Percentiles rank a stretch among this genome's conserved stretches.
phyloP scores from a whole-genome alignment of 1,284 basidiomycete genomes.

The Hymenochaete sp. region DNA sequence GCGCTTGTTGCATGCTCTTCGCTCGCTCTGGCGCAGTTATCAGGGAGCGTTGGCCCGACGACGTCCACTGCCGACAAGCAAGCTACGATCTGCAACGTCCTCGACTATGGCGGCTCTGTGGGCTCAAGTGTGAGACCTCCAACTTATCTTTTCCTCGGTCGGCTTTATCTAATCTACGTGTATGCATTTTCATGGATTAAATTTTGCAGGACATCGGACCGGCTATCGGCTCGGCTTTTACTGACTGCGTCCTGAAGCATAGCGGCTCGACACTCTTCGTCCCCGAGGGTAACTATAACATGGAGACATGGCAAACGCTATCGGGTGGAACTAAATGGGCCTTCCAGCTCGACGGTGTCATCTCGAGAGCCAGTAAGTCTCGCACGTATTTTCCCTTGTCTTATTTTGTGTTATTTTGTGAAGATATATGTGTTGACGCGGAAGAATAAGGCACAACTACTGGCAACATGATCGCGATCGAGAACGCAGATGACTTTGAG shows the following conservation, averaged over 20 bases:
- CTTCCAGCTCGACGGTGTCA: slow-evolving; percentile 24
- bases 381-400: neutral
- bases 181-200: neutral
- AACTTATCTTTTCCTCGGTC: neutral
- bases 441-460: slow-evolving; percentile 23
- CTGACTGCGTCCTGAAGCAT: slow-evolving; percentile 21
- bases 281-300: slow-evolving; percentile 21
- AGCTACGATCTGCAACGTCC: slow-evolving; percentile 27
- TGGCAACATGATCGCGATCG: slow-evolving; percentile 29
- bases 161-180: neutral
- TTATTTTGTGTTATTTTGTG: neutral
- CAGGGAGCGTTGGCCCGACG: slow-evolving; percentile 27
- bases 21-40: slow-evolving; percentile 22
- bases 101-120: slow-evolving; percentile 27
- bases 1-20: slow-evolving; percentile 1
- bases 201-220: slow-evolving; percentile 26
- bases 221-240: slow-evolving; percentile 28
- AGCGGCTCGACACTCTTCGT: slow-evolving; percentile 21
- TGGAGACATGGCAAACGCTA: slow-evolving; percentile 22
- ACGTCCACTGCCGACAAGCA: slow-evolving; percentile 24
- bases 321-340: slow-evolving; percentile 23
- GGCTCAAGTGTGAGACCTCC: slow-evolving; percentile 24
- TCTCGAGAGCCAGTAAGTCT: slow-evolving; percentile 19
- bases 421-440: neutral
- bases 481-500: slow-evolving; percentile 31